Evolutionary conservation across 225 moss, liverwort and hornwort genomes (phyloP), one percentile per base, ranked within the genome.

Genomic region (Polytrichum commune): DNA sequence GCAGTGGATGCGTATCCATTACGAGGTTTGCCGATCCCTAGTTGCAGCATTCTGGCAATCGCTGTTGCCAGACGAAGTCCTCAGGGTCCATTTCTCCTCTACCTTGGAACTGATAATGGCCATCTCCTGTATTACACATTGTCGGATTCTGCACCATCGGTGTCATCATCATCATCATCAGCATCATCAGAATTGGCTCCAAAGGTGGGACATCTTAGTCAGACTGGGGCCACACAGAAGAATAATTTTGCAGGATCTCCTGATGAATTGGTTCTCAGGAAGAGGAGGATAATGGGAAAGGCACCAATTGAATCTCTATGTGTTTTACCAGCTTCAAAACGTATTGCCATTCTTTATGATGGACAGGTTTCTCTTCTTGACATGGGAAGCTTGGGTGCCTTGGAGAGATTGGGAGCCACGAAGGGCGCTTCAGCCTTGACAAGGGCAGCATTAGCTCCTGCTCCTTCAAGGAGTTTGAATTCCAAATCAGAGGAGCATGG

Each of bases 21-120:
- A 25, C 78, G 85, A 63, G 92, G 85, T 54, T 81, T 92, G 81
- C 91, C 86, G n/a, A 91, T 94, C 53, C 93, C 96, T 29, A 76
- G 84, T 2, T 87, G 89, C 35, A 81, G 72, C 7, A 81, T 97
- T 55, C 89, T 85, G 6, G 86, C 90, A 24, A 73, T 97, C 18
- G 90, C 94, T 9, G 79, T 94, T 2, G 86, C 86, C 5, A 81
- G 81, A 5, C 77, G 87, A 27, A 66, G 67, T 10, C 74, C 80
- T 20, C 78, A 64, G 18, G 89, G 85, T 25, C 81, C 92, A 1
- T 78, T 92, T 8, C 72, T 91, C 20, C 67, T 97, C 25, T 97
- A 92, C 73, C 63, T 94, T 9, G 97, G 97, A 8, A 93, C 97
- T 4, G 97, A 97, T 60, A 94, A 86, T 77, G 97, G 97, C 56